Evolutionary conservation across 495 filamentous ascomycete genomes (phyloP).

Genomic region (Neurospora sp.): DNA sequence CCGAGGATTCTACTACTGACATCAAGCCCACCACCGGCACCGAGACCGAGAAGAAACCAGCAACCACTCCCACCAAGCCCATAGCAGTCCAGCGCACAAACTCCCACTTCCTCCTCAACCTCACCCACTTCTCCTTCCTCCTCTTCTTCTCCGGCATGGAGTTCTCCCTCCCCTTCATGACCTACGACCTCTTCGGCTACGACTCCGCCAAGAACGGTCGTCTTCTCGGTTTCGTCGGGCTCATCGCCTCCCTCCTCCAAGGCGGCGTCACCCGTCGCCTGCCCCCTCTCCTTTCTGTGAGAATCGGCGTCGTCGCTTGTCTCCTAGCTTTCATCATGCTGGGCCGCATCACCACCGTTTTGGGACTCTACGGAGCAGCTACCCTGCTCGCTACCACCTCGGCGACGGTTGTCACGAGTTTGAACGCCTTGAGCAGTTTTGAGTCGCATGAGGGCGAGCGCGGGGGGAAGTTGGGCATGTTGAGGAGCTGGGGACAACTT

Average conservation of each 20-base stretch:
- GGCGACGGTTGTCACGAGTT: constrained; percentile 85
- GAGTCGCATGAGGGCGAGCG: constrained; percentile 73
- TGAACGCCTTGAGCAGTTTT: constrained; percentile 86
- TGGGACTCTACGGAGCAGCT: constrained; percentile 68
- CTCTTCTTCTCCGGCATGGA: constrained; percentile 97
- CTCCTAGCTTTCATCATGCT: constrained; percentile 73
- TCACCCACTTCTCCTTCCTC: constrained; percentile 81
- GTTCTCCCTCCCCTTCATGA: constrained; percentile 93
- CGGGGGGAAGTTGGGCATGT: constrained; percentile 73
- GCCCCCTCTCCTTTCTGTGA: constrained; percentile 66
- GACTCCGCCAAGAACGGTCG: constrained; percentile 69
- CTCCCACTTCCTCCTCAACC: constrained; percentile 70
- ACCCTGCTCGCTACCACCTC: constrained; percentile 77
- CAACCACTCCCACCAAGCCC: constrained; percentile 1
- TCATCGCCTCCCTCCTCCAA: constrained; percentile 86
- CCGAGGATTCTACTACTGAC: too few relatives aligned
- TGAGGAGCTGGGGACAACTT: constrained; percentile 75
- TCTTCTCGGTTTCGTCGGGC: constrained; percentile 86
- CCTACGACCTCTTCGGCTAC: constrained; percentile 81
- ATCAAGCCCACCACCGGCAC: too few relatives aligned
- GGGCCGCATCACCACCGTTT: constrained; percentile 51
- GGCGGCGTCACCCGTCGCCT: constrained; percentile 73
- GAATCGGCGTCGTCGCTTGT: constrained; percentile 68
- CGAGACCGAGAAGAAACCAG: constrained; percentile 3
- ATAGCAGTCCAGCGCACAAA: constrained; percentile 51